Percentiles rank a stretch among this genome's conserved stretches.
phyloP scores from a whole-genome alignment of 441 rosid species.

The Flueggea neowawraea region DNA sequence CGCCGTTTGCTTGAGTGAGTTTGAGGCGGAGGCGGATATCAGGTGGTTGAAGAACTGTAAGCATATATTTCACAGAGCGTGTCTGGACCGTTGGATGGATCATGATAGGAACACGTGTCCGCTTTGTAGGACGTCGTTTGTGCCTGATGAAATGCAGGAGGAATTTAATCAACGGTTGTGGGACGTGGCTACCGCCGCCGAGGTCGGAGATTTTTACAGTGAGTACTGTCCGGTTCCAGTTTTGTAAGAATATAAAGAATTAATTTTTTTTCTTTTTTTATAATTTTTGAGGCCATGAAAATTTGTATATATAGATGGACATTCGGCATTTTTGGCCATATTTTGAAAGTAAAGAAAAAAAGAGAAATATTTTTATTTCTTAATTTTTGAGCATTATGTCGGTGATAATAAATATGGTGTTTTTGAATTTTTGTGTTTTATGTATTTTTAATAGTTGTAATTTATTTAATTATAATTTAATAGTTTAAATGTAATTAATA shows the following conservation, averaged over 20 bases:
- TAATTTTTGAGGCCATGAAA: no score
- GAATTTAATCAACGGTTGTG: constrained; percentile 59
- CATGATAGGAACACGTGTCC: constrained; percentile 78
- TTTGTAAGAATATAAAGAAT: constrained; percentile 7
- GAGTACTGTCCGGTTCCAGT: constrained; percentile 45
- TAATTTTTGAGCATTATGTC: no score
- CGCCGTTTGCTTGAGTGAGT: constrained; percentile 78
- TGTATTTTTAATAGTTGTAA: no score
- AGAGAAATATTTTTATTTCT: no score
- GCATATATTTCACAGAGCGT: constrained; percentile 73
- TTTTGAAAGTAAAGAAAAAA: no score
- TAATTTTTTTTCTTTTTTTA: no score
- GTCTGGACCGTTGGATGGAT: constrained; percentile 94
- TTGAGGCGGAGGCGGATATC: constrained; percentile 60
- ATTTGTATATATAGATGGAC: no score
- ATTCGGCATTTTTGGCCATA: no score
- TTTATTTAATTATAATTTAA: no score
- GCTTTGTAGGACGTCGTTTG: constrained; percentile 68
- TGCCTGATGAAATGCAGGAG: constrained; percentile 70
- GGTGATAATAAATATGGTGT: no score
- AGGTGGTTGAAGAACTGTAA: constrained; percentile 70
- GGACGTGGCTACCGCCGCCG: constrained; percentile 32
- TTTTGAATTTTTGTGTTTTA: no score
- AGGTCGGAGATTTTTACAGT: constrained; percentile 33
- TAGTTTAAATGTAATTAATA: no score